Evolutionary conservation across 768 basidiomycete species (phyloP), one percentile per base, ranked within the genome.

Genomic region (Rhizopogon rudus): DNA sequence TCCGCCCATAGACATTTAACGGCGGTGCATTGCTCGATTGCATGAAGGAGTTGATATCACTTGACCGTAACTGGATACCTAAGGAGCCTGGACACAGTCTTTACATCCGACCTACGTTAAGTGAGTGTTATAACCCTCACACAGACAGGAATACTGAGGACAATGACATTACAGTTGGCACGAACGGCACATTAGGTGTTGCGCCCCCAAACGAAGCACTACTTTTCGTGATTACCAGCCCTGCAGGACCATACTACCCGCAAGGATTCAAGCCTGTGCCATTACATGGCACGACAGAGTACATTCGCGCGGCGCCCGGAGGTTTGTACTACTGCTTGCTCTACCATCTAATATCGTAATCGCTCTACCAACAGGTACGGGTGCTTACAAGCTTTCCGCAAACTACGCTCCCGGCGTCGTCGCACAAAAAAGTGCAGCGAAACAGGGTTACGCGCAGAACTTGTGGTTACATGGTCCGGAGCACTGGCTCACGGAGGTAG

Each of bases 351-450:
- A 10, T 20, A 33, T 28, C 52, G 61, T 54, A 69, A 51, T 20
- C 12, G 37, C 1, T 40, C 6, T 7, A 6, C 44, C 22, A 40
- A 53, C 54, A 87, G 86, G 87, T 52, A 95, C 91, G 42, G 93
- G 93, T 37, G 87, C 88, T 8, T 94, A 75, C 77, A 96, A 96
- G 72, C 74, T 94, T 44, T 90, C 91, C 28, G 84, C 87, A 13
- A 93, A 93, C 75, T 95, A 95, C 65, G 93, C 91, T 1, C 91
- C 93, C 0, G 87, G 88, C 7, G 85, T 95, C 25, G 78, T 92
- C 31, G 90, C 93, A 3, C 93, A 97, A 65, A 86, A 84, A 62
- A 73, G 80, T 55, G 93, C 91, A 22, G 85, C 85, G 2, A 71
- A 79, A 33, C 74, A 81, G 54, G 93, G 93, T 14, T 95, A 97